Conservation (phyloP, 1,284 basidiomycete species). For the Neolentinus lepideus region DNA sequence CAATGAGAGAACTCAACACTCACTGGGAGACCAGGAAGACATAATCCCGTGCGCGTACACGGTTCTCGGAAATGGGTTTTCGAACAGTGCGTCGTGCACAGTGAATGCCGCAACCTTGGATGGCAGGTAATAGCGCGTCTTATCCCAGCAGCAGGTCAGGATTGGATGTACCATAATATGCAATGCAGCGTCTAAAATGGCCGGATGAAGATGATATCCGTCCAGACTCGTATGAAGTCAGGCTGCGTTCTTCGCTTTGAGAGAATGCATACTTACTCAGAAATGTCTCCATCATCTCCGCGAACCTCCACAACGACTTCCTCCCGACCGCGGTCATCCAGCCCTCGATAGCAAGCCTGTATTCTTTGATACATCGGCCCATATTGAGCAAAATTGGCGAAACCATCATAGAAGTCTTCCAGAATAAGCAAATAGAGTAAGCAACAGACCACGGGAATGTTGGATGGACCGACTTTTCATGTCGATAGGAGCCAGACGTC, state of each 20-base stretch:
- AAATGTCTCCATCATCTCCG: neutral
- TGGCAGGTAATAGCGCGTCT: conserved; percentile 23
- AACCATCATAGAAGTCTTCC: conserved; percentile 11
- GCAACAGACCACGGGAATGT: neutral
- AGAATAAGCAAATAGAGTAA: neutral
- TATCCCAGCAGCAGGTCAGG: conserved; percentile 18
- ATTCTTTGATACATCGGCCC: conserved; percentile 4
- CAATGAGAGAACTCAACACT: conserved; percentile 1
- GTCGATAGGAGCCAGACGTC: conserved; percentile 7
- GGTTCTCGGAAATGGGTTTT: conserved; percentile 9
- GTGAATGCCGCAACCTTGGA: conserved; percentile 14
- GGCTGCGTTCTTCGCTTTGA: conserved; percentile 1
- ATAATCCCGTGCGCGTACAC: conserved; percentile 13
- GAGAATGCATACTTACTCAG: neutral
- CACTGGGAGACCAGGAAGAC: conserved; percentile 20
- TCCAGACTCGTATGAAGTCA: conserved; percentile 11
- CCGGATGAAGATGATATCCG: conserved; percentile 30
- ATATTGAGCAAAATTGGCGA: conserved; percentile 1
- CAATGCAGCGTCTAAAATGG: conserved; percentile 28
- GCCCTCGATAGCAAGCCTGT: neutral
- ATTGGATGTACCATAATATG: conserved; percentile 22
- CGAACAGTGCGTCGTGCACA: conserved; percentile 12
- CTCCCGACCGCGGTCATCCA: neutral
- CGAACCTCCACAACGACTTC: conserved; percentile 3
- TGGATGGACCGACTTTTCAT: conserved; percentile 8